Evolutionary conservation across 2,329 filamentous ascomycete genomes (phyloP).

Genomic region (Penicillium sp.): DNA sequence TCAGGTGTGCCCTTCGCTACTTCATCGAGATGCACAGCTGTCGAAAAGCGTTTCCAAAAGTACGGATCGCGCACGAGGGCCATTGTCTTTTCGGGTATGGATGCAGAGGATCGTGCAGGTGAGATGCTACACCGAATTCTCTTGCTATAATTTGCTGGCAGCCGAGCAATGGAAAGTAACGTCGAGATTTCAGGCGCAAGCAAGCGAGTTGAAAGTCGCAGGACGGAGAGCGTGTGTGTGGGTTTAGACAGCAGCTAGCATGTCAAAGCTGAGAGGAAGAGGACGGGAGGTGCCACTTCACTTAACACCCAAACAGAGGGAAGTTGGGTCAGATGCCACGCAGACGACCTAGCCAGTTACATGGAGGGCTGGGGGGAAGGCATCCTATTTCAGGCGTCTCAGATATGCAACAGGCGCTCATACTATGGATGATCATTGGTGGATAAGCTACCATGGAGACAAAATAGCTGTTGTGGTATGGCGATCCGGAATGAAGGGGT

Average conservation of each 20-base stretch:
- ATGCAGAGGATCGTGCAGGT: not conserved
- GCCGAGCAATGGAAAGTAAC: not conserved
- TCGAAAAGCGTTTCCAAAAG: conserved; percentile 62
- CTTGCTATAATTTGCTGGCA: not conserved
- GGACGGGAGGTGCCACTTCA: not conserved
- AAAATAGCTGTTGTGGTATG: conserved; percentile 14
- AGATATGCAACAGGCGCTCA: conserved; percentile 4
- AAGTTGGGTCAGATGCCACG: conserved; percentile 8
- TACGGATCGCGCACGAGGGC: conserved; percentile 56
- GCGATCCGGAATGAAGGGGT: conserved; percentile 18
- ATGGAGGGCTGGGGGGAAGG: not conserved
- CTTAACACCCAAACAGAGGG: conserved; percentile 14
- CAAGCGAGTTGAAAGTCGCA: not conserved
- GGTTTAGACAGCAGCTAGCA: not conserved
- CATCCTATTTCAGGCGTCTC: conserved; percentile 1
- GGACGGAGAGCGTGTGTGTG: not conserved
- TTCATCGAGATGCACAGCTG: conserved; percentile 59
- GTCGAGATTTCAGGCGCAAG: not conserved
- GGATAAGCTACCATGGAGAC: conserved; percentile 9
- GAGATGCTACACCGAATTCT: not conserved
- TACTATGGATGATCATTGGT: not conserved
- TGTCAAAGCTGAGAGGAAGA: not conserved
- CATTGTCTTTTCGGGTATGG: conserved; percentile 32
- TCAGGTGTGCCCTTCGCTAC: conserved; percentile 32
- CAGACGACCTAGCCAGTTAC: not conserved